These are phyloP conservation scores for Omphalotus olearius DNA, from an alignment of 1,284 basidiomycete species.

Conservation along the genomic window DNA sequence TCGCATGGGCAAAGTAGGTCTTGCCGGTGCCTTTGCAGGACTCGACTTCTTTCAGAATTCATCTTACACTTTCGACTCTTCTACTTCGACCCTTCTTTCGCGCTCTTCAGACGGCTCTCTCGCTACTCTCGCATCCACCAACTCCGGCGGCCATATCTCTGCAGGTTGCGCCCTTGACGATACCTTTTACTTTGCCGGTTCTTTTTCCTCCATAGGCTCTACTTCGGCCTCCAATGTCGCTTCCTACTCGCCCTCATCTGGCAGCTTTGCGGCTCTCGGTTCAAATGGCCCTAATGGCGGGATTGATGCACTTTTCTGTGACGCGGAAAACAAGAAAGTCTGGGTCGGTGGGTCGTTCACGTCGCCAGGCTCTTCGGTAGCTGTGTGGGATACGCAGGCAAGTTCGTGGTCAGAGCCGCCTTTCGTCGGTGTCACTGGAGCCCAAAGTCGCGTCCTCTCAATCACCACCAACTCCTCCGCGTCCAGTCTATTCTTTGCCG, in stretches of 20 bases:
- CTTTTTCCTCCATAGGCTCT: constrained; percentile 64
- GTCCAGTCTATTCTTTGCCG: constrained; percentile 80
- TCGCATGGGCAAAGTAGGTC: constrained; percentile 85
- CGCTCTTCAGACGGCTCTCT: constrained; percentile 63
- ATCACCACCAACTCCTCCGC: constrained; percentile 75
- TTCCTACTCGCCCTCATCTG: constrained; percentile 61
- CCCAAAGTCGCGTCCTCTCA: constrained; percentile 62
- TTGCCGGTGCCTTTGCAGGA: constrained; percentile 84
- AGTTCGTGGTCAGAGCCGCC: constrained; percentile 72
- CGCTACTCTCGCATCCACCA: constrained; percentile 62
- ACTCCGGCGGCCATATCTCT: constrained; percentile 61
- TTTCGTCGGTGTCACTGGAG: constrained; percentile 81
- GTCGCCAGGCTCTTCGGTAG: constrained; percentile 69
- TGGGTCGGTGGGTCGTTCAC: constrained; percentile 88
- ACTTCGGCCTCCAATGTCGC: constrained; percentile 64
- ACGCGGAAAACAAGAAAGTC: constrained; percentile 62
- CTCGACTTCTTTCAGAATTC: constrained; percentile 71
- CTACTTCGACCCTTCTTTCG: constrained; percentile 65
- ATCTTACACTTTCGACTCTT: constrained; percentile 58
- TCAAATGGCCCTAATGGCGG: constrained; percentile 65
- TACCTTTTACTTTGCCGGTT: constrained; percentile 72
- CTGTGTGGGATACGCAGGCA: constrained; percentile 69
- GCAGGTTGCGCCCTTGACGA: constrained; percentile 62
- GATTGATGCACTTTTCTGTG: constrained; percentile 81
- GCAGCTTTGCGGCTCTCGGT: constrained; percentile 57